A percentile compares a stretch with the other conserved stretches of the same genome.
Conservation (phyloP, 257 asterid genomes). For the Solanum paucissectum region DNA sequence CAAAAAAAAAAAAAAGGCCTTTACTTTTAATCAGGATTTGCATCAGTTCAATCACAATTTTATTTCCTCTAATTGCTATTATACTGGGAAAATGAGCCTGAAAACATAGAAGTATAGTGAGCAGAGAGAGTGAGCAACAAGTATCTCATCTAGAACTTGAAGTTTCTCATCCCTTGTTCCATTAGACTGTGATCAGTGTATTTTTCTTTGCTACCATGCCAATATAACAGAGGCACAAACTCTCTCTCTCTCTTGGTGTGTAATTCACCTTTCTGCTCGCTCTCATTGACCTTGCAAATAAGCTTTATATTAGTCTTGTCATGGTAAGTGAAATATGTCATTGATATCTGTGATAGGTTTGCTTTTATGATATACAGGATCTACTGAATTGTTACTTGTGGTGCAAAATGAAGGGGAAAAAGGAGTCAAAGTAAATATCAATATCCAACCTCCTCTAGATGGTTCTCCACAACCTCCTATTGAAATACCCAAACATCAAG, state of each 20-base stretch:
- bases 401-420: conserved; percentile 44
- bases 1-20: not conserved
- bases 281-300: not conserved
- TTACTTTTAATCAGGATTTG: not conserved
- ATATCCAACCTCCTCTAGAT: conserved; percentile 14
- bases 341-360: not conserved
- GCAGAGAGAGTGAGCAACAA: not conserved
- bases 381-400: conserved; percentile 26
- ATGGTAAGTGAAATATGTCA: not conserved
- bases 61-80: not conserved
- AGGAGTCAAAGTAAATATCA: conserved; percentile 33
- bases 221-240: not conserved
- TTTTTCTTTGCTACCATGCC: not conserved
- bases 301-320: not conserved
- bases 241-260: not conserved
- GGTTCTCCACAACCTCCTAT: conserved; percentile 13
- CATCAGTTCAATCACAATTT: not conserved
- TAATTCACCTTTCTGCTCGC: not conserved
- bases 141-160: not conserved
- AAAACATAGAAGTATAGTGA: not conserved
- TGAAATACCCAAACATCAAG: conserved; percentile 28
- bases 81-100: not conserved
- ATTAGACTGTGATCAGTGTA: too few species aligned
- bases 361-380: conserved; percentile 24
- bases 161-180: not conserved